Evolutionary conservation across 768 basidiomycete genomes (phyloP).

Genomic region (Sporobolomyces phaffii): DNA sequence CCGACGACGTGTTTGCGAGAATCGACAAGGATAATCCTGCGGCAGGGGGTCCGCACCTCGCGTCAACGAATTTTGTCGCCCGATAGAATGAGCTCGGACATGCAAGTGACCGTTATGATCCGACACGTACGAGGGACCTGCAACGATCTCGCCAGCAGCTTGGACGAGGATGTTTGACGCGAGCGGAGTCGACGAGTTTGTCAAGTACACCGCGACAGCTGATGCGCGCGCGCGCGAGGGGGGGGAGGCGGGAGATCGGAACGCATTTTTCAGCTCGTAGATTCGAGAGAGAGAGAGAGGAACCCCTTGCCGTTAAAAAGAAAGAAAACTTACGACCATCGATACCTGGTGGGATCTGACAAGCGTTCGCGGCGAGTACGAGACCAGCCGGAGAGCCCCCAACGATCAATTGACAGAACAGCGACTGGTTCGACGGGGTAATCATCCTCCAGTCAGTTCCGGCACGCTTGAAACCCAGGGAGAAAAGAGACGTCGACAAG

Average conservation of each 20-base stretch:
- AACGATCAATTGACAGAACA: constrained; percentile 67
- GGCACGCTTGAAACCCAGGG: too few species aligned
- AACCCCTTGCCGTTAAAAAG: too few species aligned
- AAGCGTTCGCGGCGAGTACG: constrained; percentile 57
- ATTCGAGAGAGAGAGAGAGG: too few species aligned
- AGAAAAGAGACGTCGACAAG: too few species aligned
- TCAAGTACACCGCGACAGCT: constrained; percentile 35
- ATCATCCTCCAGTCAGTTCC: too few species aligned
- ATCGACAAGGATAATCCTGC: constrained; percentile 34
- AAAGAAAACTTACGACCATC: constrained; percentile 58
- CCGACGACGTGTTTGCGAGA: not conserved
- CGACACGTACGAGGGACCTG: constrained; percentile 56
- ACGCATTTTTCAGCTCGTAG: not conserved
- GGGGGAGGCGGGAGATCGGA: too few species aligned
- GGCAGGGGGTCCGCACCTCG: too few species aligned
- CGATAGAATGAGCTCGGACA: too few species aligned
- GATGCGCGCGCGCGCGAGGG: too few species aligned
- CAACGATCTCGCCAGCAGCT: constrained; percentile 54
- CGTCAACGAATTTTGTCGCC: too few species aligned
- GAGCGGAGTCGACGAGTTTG: constrained; percentile 57
- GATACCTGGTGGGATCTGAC: constrained; percentile 61
- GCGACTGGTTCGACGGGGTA: not conserved
- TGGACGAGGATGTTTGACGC: constrained; percentile 59
- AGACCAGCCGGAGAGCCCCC: constrained; percentile 59
- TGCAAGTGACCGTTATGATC: too few species aligned